phyloP scores from a whole-genome alignment of 805 yeast species.

The Candida alai region DNA sequence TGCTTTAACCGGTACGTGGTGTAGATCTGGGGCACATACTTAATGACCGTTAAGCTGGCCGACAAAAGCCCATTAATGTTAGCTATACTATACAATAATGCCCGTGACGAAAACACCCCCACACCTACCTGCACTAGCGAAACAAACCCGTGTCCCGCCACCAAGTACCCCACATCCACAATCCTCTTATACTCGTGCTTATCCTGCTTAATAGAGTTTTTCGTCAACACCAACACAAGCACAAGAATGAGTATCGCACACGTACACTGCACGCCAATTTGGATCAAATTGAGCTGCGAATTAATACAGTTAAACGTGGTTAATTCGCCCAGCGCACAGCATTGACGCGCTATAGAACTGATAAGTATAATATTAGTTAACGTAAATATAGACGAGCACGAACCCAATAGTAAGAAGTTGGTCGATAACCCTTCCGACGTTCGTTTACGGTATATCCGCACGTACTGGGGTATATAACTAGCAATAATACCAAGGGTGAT shows the following conservation, averaged over 20 bases:
- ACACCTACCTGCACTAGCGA: constrained; percentile 33
- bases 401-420: constrained; percentile 64
- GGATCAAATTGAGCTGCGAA: constrained; percentile 62
- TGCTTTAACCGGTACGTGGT: constrained; percentile 69
- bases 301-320: constrained; percentile 57
- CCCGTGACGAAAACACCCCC: constrained; percentile 22
- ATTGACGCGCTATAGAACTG: constrained; percentile 55
- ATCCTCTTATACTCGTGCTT: constrained; percentile 42
- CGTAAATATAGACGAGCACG: constrained; percentile 64
- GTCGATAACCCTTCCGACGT: constrained; percentile 81
- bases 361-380: constrained; percentile 62
- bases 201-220: constrained; percentile 44
- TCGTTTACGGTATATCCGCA: constrained; percentile 50
- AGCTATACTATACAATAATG: constrained; percentile 41
- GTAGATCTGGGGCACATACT: constrained; percentile 74
- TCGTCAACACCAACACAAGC: constrained; percentile 49
- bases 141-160: constrained; percentile 32
- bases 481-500: constrained; percentile 65
- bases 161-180: constrained; percentile 37
- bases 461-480: constrained; percentile 76
- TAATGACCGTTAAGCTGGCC: constrained; percentile 59
- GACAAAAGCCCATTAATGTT: constrained; percentile 62
- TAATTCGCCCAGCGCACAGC: constrained; percentile 49
- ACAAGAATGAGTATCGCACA: constrained; percentile 57
- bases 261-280: constrained; percentile 58